phyloP scores from a whole-genome alignment of 2,329 filamentous ascomycete genomes.

The Epichloe gansuensis region DNA sequence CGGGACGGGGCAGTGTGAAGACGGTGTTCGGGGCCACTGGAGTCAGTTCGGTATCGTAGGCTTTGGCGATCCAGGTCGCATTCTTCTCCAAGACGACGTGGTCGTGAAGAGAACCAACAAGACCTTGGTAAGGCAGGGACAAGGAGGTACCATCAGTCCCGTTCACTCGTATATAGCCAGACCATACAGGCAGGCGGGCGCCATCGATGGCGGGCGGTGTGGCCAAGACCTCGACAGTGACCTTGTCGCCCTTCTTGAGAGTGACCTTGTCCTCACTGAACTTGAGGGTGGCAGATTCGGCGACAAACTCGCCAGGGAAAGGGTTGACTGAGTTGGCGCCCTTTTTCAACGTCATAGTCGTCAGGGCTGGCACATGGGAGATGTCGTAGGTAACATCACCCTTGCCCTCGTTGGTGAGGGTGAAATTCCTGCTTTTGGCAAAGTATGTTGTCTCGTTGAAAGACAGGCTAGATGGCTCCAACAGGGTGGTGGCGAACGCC shows the following conservation, averaged over 20 bases:
- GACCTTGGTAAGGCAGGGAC: conserved; percentile 26
- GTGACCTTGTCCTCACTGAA: neutral
- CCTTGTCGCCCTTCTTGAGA: neutral
- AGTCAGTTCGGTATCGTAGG: neutral
- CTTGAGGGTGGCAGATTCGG: conserved; percentile 21
- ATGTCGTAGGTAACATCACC: conserved; percentile 36
- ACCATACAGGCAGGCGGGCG: conserved; percentile 27
- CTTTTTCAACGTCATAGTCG: conserved; percentile 32
- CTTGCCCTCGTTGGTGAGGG: conserved; percentile 39
- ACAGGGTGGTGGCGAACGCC: conserved; percentile 35
- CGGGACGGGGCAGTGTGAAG: neutral
- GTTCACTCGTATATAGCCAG: conserved; percentile 29
- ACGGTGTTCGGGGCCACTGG: neutral
- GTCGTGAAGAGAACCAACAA: conserved; percentile 15
- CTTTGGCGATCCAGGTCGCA: neutral
- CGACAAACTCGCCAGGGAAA: conserved; percentile 29
- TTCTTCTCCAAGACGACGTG: neutral
- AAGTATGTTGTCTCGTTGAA: conserved; percentile 41
- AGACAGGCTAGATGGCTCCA: conserved; percentile 39
- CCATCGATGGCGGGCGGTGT: conserved; percentile 28
- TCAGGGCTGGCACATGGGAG: conserved; percentile 33
- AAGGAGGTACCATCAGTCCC: conserved; percentile 22
- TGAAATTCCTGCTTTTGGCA: conserved; percentile 30
- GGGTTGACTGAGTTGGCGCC: conserved; percentile 19
- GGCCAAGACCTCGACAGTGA: neutral